These are phyloP conservation scores for Debaryomyces psychrophilus DNA, from an alignment of 1,139 yeast genomes.

Conservation along the genomic window DNA sequence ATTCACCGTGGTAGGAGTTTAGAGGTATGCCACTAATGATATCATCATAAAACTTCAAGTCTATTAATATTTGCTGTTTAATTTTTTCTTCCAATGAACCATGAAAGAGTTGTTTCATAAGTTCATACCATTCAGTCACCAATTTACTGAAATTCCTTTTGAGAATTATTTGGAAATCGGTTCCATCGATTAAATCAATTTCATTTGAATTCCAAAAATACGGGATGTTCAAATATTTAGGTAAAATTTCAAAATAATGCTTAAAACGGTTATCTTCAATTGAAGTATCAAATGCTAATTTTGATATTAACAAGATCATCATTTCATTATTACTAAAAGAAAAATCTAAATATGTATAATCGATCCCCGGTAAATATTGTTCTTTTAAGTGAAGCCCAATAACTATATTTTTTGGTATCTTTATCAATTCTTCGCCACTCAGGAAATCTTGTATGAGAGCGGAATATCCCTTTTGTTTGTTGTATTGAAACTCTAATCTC, in stretches of 20 bases:
- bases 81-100: neutral
- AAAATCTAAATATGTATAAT: conserved; percentile 3
- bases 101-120: conserved; percentile 5
- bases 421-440: conserved; percentile 9
- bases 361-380: conserved; percentile 7
- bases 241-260: conserved; percentile 13
- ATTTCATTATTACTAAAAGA: conserved; percentile 12
- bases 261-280: conserved; percentile 3
- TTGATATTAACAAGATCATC: conserved; percentile 13
- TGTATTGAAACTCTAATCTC: conserved; percentile 9
- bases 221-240: conserved; percentile 11
- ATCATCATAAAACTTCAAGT: conserved; percentile 6
- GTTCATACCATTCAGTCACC: conserved; percentile 12
- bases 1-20: conserved; percentile 2
- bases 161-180: conserved; percentile 11
- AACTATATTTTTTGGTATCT: conserved; percentile 11
- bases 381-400: conserved; percentile 12
- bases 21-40: neutral
- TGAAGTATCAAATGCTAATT: conserved; percentile 10
- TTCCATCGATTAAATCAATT: conserved; percentile 7
- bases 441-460: conserved; percentile 7
- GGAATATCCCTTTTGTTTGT: conserved; percentile 9
- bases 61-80: conserved; percentile 4
- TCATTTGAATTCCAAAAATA: conserved; percentile 13
- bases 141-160: conserved; percentile 12